Conservation (phyloP, 495 filamentous ascomycete genomes). For the Letharia columbiana region DNA sequence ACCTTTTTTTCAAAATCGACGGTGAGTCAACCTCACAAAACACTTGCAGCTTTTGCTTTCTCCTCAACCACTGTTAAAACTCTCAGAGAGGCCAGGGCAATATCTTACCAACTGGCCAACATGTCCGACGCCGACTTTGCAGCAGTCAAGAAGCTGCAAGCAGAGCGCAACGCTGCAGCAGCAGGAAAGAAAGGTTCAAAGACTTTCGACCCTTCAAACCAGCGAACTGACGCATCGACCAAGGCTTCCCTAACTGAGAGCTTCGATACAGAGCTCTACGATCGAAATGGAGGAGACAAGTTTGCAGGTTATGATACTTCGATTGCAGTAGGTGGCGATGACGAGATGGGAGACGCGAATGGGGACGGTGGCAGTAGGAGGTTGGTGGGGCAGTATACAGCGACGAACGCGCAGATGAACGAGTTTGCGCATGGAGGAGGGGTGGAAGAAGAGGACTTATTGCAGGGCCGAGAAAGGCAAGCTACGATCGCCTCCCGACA, state of each 20-base stretch:
- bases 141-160: slow-evolving; percentile 70
- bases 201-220: slow-evolving; percentile 75
- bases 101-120: background rate
- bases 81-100: background rate
- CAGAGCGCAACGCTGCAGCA: slow-evolving; percentile 83
- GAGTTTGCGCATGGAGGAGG: slow-evolving; percentile 82
- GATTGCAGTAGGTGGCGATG: slow-evolving; percentile 72
- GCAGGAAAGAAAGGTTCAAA: slow-evolving; percentile 78
- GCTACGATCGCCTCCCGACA: slow-evolving; percentile 85
- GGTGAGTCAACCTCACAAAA: background rate
- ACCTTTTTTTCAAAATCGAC: background rate
- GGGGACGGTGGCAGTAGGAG: slow-evolving; percentile 57
- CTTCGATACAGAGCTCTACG: slow-evolving; percentile 91
- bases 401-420: slow-evolving; percentile 80
- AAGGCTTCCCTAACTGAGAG: slow-evolving; percentile 92
- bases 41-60: background rate
- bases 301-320: slow-evolving; percentile 87
- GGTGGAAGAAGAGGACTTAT: slow-evolving; percentile 85
- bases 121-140: slow-evolving; percentile 62
- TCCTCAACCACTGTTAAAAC: background rate
- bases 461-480: slow-evolving; percentile 79
- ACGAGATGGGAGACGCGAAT: slow-evolving; percentile 72
- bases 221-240: slow-evolving; percentile 82
- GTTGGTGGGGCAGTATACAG: slow-evolving; percentile 95
- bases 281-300: slow-evolving; percentile 67